Evolutionary conservation across 805 yeast species (phyloP).

Genomic region (Suhomyces sp.): DNA sequence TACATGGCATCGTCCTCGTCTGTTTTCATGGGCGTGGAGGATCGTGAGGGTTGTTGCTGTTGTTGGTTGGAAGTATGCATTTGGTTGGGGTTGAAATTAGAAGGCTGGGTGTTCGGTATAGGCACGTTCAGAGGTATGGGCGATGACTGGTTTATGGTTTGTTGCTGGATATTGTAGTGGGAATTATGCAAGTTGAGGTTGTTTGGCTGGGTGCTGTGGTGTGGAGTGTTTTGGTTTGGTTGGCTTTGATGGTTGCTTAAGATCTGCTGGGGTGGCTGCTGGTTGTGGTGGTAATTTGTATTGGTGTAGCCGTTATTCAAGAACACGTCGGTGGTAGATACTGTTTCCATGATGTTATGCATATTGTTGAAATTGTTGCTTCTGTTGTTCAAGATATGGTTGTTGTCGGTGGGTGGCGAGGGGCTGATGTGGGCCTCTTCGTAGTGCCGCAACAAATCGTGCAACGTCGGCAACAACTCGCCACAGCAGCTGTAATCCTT

Average conservation of each 20-base stretch:
- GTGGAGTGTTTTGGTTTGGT: slow-evolving; percentile 6
- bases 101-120: slow-evolving; percentile 7
- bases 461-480: slow-evolving; percentile 83
- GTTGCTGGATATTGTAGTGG: slow-evolving; percentile 22
- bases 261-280: slow-evolving; percentile 15
- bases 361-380: slow-evolving; percentile 38
- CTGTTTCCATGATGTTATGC: slow-evolving; percentile 76
- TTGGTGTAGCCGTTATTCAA: slow-evolving; percentile 43
- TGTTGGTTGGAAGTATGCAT: slow-evolving; percentile 6
- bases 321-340: slow-evolving; percentile 90
- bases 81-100: slow-evolving; percentile 2
- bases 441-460: slow-evolving; percentile 89
- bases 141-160: slow-evolving; percentile 14
- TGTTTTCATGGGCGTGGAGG: slow-evolving; percentile 25
- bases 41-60: slow-evolving; percentile 9
- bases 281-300: slow-evolving; percentile 11
- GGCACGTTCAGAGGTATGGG: slow-evolving; percentile 4
- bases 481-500: slow-evolving; percentile 97
- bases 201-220: slow-evolving; percentile 10
- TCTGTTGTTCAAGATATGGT: slow-evolving; percentile 27
- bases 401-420: slow-evolving; percentile 43
- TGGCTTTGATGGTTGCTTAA: slow-evolving; percentile 9
- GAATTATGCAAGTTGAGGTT: slow-evolving; percentile 17
- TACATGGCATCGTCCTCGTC: slow-evolving; percentile 71
- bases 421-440: slow-evolving; percentile 89